phyloP scores from a whole-genome alignment of 345 rosid genomes.

The Anastatica hierochuntica region DNA sequence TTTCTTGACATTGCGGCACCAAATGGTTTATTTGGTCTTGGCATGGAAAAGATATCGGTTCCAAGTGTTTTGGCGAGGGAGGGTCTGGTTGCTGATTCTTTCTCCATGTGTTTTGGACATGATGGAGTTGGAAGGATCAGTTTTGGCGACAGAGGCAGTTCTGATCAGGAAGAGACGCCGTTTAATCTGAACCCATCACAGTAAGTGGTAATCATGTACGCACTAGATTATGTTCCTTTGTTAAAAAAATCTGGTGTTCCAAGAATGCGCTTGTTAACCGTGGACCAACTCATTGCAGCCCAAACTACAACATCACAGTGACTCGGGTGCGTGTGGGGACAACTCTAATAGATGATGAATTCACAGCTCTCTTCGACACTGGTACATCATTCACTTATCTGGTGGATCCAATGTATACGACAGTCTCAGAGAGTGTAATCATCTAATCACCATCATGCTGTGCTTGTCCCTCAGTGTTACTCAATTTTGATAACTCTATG shows the following conservation, averaged over 20 bases:
- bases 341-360: conserved; percentile 36
- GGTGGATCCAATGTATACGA: conserved; percentile 48
- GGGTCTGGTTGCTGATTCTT: conserved; percentile 62
- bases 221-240: conserved; percentile 3
- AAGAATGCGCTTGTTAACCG: neutral
- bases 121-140: conserved; percentile 83
- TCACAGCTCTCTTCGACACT: conserved; percentile 67
- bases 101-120: conserved; percentile 83
- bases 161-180: conserved; percentile 76
- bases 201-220: conserved; percentile 56
- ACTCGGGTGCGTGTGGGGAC: conserved; percentile 63
- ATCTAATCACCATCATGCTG: conserved; percentile 3
- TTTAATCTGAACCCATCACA: conserved; percentile 66
- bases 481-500: neutral
- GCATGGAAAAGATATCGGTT: conserved; percentile 84
- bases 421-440: conserved; percentile 51
- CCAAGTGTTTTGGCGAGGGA: conserved; percentile 74
- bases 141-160: conserved; percentile 80
- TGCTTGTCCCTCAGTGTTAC: neutral
- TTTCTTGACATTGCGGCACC: conserved; percentile 87
- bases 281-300: conserved; percentile 37
- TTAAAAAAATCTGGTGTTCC: neutral
- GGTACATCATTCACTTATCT: conserved; percentile 86
- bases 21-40: conserved; percentile 74
- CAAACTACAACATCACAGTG: conserved; percentile 51